These are phyloP conservation scores for Ophiostoma triangulosporum DNA, from an alignment of 2,329 filamentous ascomycete species.

Conservation along the genomic window DNA sequence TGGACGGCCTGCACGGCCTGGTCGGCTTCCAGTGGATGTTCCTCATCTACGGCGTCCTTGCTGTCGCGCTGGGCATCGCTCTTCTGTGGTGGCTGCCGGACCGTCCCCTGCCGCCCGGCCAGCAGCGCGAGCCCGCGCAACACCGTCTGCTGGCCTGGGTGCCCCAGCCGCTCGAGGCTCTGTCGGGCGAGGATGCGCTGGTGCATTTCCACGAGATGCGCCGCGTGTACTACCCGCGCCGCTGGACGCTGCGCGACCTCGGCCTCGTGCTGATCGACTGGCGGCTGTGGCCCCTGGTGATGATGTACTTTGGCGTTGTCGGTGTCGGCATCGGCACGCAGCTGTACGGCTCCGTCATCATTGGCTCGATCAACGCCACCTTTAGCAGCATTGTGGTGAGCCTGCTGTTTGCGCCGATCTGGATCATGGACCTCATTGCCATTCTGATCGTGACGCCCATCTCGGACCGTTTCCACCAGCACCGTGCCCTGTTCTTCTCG, in stretches of 20 bases:
- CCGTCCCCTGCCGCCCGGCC: slow-evolving; percentile 61
- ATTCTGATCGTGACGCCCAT: slow-evolving; percentile 77
- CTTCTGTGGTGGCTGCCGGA: slow-evolving; percentile 89
- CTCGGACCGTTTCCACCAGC: slow-evolving; percentile 72
- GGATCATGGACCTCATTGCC: slow-evolving; percentile 86
- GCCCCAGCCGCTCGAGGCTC: slow-evolving; percentile 54
- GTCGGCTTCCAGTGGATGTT: slow-evolving; percentile 92
- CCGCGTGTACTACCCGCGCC: slow-evolving; percentile 61
- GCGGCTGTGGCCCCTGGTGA: slow-evolving; percentile 70
- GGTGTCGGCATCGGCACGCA: slow-evolving; percentile 86
- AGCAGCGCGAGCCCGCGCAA: slow-evolving; percentile 30
- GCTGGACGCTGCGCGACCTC: slow-evolving; percentile 63
- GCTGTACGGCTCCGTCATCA: slow-evolving; percentile 78
- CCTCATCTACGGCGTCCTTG: slow-evolving; percentile 68
- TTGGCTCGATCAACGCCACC: slow-evolving; percentile 59
- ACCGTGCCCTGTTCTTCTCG: slow-evolving; percentile 71
- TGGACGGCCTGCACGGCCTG: slow-evolving; percentile 65
- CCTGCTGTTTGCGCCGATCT: slow-evolving; percentile 79
- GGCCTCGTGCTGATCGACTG: slow-evolving; percentile 63
- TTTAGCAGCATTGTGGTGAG: slow-evolving; percentile 65
- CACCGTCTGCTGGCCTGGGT: slow-evolving; percentile 47
- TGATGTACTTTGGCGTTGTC: slow-evolving; percentile 95
- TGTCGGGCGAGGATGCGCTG: slow-evolving; percentile 62
- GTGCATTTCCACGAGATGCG: slow-evolving; percentile 75
- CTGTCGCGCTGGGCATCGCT: slow-evolving; percentile 54